These are phyloP conservation scores for Apiospora aurea DNA, from an alignment of 2,329 filamentous ascomycete genomes.

Conservation along the genomic window DNA sequence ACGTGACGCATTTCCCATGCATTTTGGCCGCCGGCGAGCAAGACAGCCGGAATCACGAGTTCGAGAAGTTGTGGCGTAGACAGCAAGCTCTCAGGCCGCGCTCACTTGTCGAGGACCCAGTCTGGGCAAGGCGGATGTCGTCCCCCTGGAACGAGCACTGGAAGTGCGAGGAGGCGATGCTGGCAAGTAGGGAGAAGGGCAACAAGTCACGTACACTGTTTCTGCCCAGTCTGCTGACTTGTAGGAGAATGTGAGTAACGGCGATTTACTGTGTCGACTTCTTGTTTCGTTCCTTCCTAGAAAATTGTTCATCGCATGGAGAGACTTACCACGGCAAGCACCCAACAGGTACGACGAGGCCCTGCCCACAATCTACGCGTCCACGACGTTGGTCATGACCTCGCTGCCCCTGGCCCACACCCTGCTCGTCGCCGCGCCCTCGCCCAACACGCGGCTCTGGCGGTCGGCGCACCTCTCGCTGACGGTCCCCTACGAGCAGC, in stretches of 20 bases:
- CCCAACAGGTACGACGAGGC: slow-evolving; percentile 32
- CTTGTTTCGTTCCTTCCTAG: not conserved
- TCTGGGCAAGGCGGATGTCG: slow-evolving; percentile 32
- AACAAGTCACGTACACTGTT: slow-evolving; percentile 26
- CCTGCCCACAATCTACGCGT: slow-evolving; percentile 31
- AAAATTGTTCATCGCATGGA: not conserved
- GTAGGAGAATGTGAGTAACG: slow-evolving; percentile 33
- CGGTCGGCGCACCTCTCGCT: slow-evolving; percentile 34
- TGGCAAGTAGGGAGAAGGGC: not conserved
- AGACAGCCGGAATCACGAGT: slow-evolving; percentile 31
- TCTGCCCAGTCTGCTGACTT: slow-evolving; percentile 31
- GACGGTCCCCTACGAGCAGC: slow-evolving; percentile 29
- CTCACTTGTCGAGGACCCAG: slow-evolving; percentile 27
- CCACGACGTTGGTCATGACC: slow-evolving; percentile 32
- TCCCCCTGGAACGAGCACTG: slow-evolving; percentile 36
- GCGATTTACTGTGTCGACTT: not conserved
- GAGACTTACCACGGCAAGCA: slow-evolving; percentile 3
- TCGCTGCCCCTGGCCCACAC: slow-evolving; percentile 32
- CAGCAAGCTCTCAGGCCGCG: slow-evolving; percentile 28
- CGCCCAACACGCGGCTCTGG: slow-evolving; percentile 25
- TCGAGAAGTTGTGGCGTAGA: slow-evolving; percentile 29
- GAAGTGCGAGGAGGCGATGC: slow-evolving; percentile 36
- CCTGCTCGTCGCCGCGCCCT: slow-evolving; percentile 26
- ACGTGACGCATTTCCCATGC: slow-evolving; percentile 35
- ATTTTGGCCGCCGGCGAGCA: slow-evolving; percentile 28